Evolutionary conservation across 225 moss, liverwort and hornwort genomes (phyloP).

Genomic region (Bryoerythrophyllum caledonicum): DNA sequence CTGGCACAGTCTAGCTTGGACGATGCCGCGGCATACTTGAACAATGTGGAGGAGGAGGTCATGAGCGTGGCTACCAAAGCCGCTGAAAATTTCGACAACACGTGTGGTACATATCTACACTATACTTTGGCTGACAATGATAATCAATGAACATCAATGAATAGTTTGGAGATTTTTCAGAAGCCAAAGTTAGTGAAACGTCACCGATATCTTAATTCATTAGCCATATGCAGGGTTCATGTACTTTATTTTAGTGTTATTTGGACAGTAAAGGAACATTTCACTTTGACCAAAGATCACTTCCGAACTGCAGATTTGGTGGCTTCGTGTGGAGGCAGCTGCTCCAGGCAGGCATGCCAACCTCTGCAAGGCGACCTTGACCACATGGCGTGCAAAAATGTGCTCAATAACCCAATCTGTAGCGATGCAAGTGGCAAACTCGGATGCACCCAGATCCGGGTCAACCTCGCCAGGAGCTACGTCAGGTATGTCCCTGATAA

Average conservation of each 20-base stretch:
- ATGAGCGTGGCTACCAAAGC: constrained; percentile 40
- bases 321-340: constrained; percentile 40
- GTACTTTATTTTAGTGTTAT: background rate
- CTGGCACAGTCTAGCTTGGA: constrained; percentile 36
- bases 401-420: constrained; percentile 36
- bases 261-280: too few species aligned
- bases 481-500: constrained; percentile 33
- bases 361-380: constrained; percentile 43
- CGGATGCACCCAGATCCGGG: constrained; percentile 38
- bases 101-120: constrained; percentile 38
- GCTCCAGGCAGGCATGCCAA: constrained; percentile 48
- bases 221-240: background rate
- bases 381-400: constrained; percentile 36
- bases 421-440: constrained; percentile 24
- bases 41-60: constrained; percentile 46
- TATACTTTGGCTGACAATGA: too few species aligned
- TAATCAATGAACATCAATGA: too few species aligned
- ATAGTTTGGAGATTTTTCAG: too few species aligned
- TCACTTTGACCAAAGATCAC: background rate
- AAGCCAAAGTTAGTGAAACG: too few species aligned
- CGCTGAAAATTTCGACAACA: constrained; percentile 37
- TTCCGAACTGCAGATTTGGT: constrained; percentile 37
- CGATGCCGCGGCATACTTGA: constrained; percentile 39
- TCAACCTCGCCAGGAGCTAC: constrained; percentile 35
- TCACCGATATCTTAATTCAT: background rate